A percentile compares a stretch with the other conserved stretches of the same genome.
Conservation (phyloP, 495 filamentous ascomycete species). For the Aspergillus homomorphus region DNA sequence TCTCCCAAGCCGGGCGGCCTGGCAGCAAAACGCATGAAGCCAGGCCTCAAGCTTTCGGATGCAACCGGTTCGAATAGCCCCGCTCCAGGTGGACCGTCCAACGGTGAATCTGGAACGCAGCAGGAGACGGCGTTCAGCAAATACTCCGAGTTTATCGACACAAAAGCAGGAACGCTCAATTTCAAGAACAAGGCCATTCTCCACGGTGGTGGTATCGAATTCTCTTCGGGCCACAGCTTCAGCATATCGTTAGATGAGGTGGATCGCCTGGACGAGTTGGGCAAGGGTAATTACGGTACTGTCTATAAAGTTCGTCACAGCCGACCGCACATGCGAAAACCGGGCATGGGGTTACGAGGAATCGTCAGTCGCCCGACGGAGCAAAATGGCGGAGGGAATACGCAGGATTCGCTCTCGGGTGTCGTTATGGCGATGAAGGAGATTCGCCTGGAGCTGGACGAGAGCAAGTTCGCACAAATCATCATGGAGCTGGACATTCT, state of each 20-base stretch:
- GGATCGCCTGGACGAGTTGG: conserved; percentile 89
- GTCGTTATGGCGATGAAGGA: conserved; percentile 99
- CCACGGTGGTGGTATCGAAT: conserved; percentile 84
- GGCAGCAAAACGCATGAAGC: conserved; percentile 51
- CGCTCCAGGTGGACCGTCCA: conserved; percentile 17
- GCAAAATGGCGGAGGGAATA: conserved; percentile 18
- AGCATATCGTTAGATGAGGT: conserved; percentile 95
- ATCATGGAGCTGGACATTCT: conserved; percentile 98
- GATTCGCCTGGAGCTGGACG: conserved; percentile 93
- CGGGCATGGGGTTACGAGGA: conserved; percentile 70
- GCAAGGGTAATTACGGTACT: conserved; percentile 97
- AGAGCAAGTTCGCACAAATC: conserved; percentile 93
- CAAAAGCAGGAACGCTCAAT: conserved; percentile 82
- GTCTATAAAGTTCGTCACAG: conserved; percentile 94
- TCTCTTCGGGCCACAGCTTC: conserved; percentile 84
- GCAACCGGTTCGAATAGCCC: conserved; percentile 35
- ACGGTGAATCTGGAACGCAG: conserved; percentile 20
- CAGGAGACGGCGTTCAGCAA: conserved; percentile 75
- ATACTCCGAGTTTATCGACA: conserved; percentile 88
- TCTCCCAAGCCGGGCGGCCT: conserved; percentile 50
- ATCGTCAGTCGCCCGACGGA: conserved; percentile 47
- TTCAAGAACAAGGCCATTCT: conserved; percentile 93
- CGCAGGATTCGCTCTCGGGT: conserved; percentile 52
- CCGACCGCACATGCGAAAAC: conserved; percentile 71
- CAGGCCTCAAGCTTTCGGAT: conserved; percentile 51